Percentiles rank a stretch among this genome's conserved stretches.
Conservation (phyloP, 1,139 yeast genomes). For the Magnusiomyces tetraspermus region DNA sequence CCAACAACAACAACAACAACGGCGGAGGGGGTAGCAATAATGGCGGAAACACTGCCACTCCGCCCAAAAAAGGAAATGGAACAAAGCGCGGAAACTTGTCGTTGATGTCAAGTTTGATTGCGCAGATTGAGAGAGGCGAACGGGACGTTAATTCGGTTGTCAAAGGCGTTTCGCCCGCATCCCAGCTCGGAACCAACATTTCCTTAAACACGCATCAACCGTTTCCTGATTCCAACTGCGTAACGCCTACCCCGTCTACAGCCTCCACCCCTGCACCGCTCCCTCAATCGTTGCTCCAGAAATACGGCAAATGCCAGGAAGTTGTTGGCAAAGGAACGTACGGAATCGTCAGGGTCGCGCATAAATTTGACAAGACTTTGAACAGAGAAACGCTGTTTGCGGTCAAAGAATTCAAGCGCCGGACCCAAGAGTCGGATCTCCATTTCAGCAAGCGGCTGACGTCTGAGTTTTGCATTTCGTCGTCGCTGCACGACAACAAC, state of each 20-base stretch:
- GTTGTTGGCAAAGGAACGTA: conserved; percentile 79
- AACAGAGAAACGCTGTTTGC: conserved; percentile 53
- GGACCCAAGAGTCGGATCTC: conserved; percentile 46
- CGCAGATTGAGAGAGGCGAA: conserved; percentile 42
- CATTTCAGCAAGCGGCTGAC: conserved; percentile 64
- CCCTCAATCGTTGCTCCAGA: conserved; percentile 42
- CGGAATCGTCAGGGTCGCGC: conserved; percentile 72
- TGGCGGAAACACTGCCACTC: background rate
- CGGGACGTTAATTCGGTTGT: conserved; percentile 11
- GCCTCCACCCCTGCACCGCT: too few relatives aligned
- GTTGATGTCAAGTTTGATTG: conserved; percentile 71
- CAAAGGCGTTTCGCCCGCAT: conserved; percentile 4
- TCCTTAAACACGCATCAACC: too few relatives aligned
- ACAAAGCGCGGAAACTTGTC: conserved; percentile 40
- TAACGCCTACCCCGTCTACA: too few relatives aligned
- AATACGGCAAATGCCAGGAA: conserved; percentile 73
- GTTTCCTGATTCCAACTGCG: too few relatives aligned
- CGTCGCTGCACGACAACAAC: conserved; percentile 67
- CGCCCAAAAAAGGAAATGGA: background rate
- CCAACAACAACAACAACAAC: background rate
- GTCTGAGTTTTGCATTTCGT: conserved; percentile 77
- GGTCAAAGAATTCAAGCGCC: conserved; percentile 66
- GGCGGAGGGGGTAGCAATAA: too few relatives aligned
- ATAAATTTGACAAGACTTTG: conserved; percentile 39
- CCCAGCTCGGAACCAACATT: background rate